Evolutionary conservation across 2,329 filamentous ascomycete species (phyloP), one percentile per base, ranked within the genome.

Genomic region (Fusarium duplospermum): DNA sequence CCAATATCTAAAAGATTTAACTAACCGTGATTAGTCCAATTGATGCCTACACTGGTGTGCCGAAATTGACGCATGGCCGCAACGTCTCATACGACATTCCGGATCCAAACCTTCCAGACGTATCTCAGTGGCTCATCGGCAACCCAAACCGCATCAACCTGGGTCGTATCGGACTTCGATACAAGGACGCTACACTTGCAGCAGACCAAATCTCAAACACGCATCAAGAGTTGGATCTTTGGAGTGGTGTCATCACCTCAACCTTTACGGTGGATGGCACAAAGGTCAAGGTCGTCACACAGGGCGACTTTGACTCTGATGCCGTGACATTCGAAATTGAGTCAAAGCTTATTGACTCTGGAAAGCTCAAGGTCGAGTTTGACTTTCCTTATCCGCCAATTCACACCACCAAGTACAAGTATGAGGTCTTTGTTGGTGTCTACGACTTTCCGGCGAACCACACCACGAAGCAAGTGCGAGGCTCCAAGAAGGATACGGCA

Each of bases 61-160:
- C 76, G 0, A 77, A 75, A 59, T 35, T 77, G 10, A 84, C 83
- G 0, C 82, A 85, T 24, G 81, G 82, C 6, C 78, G 79, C 40
- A 82, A 83, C 31, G 78, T 85, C 6, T 82, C 80, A 0, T 84
- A 85, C 58, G 82, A 83, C 29, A 75, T 83, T 1, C 81, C 82
- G 0, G 82, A 85, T 22, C 75, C 82, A 0, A 70, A 78, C 0
- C 80, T 84, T 6, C 83, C 81, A 5, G 75, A 77, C 14, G 76
- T 82, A 14, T 86, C 85, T 4, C 85, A 89, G 66, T 90, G 88
- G 88, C 78, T 89, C 22, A 88, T 88, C 33, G 82, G 83, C n/a
- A 87, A 86, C 52, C 84, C 84, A 0, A 85, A 86, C 27, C 81
- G 84, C 4, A 77, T 86, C 36, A 86, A 86, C 56, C 74, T 86